A percentile compares a stretch with the other conserved stretches of the same genome.
These are phyloP conservation scores for Pseudoneurospora amorphoporcata DNA, from an alignment of 495 filamentous ascomycete species.

Conservation along the genomic window DNA sequence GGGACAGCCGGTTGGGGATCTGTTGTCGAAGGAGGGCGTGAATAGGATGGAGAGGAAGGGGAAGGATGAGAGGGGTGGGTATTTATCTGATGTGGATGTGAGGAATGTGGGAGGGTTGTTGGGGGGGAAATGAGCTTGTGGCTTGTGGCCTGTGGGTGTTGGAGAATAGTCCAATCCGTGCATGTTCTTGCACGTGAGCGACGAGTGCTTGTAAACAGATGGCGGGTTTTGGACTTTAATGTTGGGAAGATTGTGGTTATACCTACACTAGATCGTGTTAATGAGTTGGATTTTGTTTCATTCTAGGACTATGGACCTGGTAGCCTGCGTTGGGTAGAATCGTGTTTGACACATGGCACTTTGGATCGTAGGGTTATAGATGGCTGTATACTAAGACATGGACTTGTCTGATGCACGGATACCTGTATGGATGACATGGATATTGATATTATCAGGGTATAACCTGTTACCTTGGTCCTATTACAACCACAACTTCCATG, in stretches of 20 bases:
- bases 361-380: too few relatives aligned
- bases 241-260: too few relatives aligned
- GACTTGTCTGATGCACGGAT: not conserved
- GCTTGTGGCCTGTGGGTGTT: too few relatives aligned
- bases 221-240: too few relatives aligned
- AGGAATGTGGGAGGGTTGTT: not conserved
- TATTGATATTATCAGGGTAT: not conserved
- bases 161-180: too few relatives aligned
- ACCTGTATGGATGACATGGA: not conserved
- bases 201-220: too few relatives aligned
- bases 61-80: conserved; percentile 48
- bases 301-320: too few relatives aligned
- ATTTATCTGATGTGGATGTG: conserved; percentile 14
- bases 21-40: conserved; percentile 50
- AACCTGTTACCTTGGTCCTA: not conserved
- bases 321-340: too few relatives aligned
- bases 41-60: conserved; percentile 53
- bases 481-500: not conserved
- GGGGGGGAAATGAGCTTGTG: not conserved
- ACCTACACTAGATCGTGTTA: too few relatives aligned
- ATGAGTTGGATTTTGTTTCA: too few relatives aligned
- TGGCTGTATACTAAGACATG: not conserved
- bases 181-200: too few relatives aligned
- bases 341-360: too few relatives aligned
- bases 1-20: conserved; percentile 48